Evolutionary conservation across 1,139 yeast genomes (phyloP).

Genomic region (Kodamaea suecica): DNA sequence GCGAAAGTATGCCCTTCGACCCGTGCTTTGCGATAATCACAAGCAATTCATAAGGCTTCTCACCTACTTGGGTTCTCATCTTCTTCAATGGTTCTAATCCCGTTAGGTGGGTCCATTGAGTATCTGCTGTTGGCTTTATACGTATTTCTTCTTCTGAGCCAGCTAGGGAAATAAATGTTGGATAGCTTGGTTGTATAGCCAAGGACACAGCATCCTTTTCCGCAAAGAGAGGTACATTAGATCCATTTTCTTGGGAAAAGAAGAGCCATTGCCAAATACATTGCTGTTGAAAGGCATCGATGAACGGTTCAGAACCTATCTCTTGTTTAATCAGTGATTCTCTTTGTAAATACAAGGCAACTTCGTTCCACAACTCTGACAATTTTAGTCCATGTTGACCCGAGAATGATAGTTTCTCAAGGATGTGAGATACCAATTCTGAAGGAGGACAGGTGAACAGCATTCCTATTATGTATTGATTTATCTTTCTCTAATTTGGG

Average conservation of each 20-base stretch:
- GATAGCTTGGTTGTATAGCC: conserved; percentile 20
- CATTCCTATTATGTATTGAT: conserved; percentile 13
- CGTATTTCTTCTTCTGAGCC: conserved; percentile 19
- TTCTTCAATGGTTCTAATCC: conserved; percentile 36
- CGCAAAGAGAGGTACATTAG: conserved; percentile 18
- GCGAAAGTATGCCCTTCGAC: conserved; percentile 54
- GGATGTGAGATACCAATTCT: conserved; percentile 26
- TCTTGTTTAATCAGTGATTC: conserved; percentile 5
- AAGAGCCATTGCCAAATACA: conserved; percentile 43
- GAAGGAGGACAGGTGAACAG: conserved; percentile 21
- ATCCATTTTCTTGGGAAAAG: conserved; percentile 19
- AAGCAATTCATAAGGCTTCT: conserved; percentile 39
- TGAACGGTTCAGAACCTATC: neutral
- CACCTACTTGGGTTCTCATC: conserved; percentile 35
- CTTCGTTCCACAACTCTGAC: conserved; percentile 30
- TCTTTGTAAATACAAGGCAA: conserved; percentile 11
- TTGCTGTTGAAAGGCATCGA: conserved; percentile 37
- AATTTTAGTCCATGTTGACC: conserved; percentile 34
- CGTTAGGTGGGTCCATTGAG: conserved; percentile 42
- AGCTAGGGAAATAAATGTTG: conserved; percentile 18
- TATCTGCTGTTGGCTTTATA: conserved; percentile 35
- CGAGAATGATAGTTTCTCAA: conserved; percentile 35
- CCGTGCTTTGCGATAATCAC: conserved; percentile 55
- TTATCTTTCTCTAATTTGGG: conserved; percentile 15
- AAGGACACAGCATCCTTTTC: conserved; percentile 16